These are phyloP conservation scores for Suhomyces coccinellae DNA, from an alignment of 1,139 yeast species.

Conservation along the genomic window DNA sequence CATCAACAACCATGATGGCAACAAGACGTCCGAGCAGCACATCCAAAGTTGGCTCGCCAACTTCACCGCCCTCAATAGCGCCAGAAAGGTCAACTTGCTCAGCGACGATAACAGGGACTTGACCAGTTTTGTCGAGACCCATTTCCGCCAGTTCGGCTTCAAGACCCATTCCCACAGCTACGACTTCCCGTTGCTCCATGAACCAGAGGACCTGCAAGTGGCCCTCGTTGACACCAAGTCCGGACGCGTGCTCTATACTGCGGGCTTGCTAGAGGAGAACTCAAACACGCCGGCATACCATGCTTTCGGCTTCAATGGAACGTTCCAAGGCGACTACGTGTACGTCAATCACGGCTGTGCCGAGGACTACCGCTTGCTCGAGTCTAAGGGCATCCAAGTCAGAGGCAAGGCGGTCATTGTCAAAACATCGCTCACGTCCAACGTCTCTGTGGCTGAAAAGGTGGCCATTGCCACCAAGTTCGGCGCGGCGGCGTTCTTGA, in stretches of 20 bases:
- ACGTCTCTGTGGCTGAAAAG: slow-evolving; percentile 27
- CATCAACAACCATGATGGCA: slow-evolving; percentile 25
- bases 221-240: slow-evolving; percentile 25
- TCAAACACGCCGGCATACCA: slow-evolving; percentile 40
- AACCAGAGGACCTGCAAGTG: slow-evolving; percentile 29
- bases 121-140: slow-evolving; percentile 25
- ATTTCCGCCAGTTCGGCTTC: slow-evolving; percentile 33
- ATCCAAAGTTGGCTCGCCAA: slow-evolving; percentile 27
- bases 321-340: slow-evolving; percentile 27
- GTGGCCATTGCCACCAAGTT: slow-evolving; percentile 28
- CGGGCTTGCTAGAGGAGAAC: slow-evolving; percentile 28
- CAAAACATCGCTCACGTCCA: slow-evolving; percentile 18
- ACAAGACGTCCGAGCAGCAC: slow-evolving; percentile 30
- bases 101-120: slow-evolving; percentile 31
- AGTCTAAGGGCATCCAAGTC: slow-evolving; percentile 21
- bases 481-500: slow-evolving; percentile 34
- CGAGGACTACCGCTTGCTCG: slow-evolving; percentile 30
- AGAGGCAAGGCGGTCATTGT: slow-evolving; percentile 33
- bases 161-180: slow-evolving; percentile 22
- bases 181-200: slow-evolving; percentile 20
- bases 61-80: slow-evolving; percentile 17
- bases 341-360: slow-evolving; percentile 34
- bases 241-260: slow-evolving; percentile 27
- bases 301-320: slow-evolving; percentile 33
- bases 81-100: slow-evolving; percentile 24